phyloP scores from a whole-genome alignment of 495 filamentous ascomycete species.

The Corynascus novoguineensis region DNA sequence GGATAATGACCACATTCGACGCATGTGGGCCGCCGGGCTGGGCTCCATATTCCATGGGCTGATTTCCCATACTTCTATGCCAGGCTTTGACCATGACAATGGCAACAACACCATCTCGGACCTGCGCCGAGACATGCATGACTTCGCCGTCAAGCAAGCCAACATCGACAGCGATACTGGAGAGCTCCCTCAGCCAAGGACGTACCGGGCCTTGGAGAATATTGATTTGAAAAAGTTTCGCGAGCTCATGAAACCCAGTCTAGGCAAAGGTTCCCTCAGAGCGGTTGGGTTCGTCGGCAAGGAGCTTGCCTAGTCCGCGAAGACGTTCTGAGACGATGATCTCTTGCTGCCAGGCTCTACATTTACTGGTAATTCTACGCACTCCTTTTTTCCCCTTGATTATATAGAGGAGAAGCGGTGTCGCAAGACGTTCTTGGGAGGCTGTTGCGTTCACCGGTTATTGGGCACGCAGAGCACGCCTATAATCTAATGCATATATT shows the following conservation, averaged over 20 bases:
- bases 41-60: slow-evolving; percentile 26
- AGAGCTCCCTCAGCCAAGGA: slow-evolving; percentile 13
- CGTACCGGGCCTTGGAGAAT: slow-evolving; percentile 14
- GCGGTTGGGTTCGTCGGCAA: neutral
- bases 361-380: no score
- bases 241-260: neutral
- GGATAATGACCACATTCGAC: slow-evolving; percentile 20
- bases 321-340: no score
- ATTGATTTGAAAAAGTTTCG: slow-evolving; percentile 7
- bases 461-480: no score
- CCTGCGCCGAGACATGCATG: slow-evolving; percentile 8
- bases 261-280: neutral
- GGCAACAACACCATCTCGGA: neutral
- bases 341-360: neutral
- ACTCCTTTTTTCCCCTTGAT: neutral
- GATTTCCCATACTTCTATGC: neutral
- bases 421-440: neutral
- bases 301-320: neutral
- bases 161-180: neutral
- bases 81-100: neutral
- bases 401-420: neutral
- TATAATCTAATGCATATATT: no score
- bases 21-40: slow-evolving; percentile 24
- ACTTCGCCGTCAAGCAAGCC: slow-evolving; percentile 6
- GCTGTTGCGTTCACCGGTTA: neutral